Conservation (phyloP, 345 rosid species). For the Dipteronia dyeriana region DNA sequence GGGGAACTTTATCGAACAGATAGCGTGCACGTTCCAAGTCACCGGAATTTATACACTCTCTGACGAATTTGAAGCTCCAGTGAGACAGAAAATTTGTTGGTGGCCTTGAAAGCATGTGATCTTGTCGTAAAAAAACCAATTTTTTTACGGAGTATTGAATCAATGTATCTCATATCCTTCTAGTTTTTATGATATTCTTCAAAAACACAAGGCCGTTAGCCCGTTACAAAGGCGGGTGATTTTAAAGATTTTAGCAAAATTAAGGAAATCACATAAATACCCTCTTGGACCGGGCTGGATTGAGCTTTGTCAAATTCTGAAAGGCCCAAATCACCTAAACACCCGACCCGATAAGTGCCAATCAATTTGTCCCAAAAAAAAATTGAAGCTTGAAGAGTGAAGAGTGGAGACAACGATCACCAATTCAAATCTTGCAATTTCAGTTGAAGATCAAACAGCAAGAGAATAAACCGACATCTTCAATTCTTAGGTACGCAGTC, state of each 20-base stretch:
- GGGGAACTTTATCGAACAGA: conserved; percentile 33
- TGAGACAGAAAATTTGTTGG: background rate
- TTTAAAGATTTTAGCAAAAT: background rate
- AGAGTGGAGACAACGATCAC: background rate
- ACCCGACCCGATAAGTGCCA: background rate
- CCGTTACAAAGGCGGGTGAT: background rate
- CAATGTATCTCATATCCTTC: background rate
- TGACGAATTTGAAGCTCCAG: conserved; percentile 17
- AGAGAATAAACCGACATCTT: background rate
- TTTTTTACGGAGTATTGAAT: background rate
- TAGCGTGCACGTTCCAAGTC: conserved; percentile 27
- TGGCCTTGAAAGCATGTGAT: conserved; percentile 17
- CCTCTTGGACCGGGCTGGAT: background rate
- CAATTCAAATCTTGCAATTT: too few relatives aligned
- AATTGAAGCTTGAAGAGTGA: background rate
- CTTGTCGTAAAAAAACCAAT: background rate
- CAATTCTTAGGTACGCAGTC: background rate
- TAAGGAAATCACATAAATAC: background rate
- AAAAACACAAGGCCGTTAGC: background rate
- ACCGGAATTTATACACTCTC: background rate
- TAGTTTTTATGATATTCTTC: background rate
- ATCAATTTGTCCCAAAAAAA: background rate
- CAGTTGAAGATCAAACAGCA: background rate
- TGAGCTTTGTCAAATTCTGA: background rate
- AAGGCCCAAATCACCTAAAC: background rate